Evolutionary conservation across 129 eudicot genomes (phyloP).

Genomic region (Saposhnikovia divaricata): DNA sequence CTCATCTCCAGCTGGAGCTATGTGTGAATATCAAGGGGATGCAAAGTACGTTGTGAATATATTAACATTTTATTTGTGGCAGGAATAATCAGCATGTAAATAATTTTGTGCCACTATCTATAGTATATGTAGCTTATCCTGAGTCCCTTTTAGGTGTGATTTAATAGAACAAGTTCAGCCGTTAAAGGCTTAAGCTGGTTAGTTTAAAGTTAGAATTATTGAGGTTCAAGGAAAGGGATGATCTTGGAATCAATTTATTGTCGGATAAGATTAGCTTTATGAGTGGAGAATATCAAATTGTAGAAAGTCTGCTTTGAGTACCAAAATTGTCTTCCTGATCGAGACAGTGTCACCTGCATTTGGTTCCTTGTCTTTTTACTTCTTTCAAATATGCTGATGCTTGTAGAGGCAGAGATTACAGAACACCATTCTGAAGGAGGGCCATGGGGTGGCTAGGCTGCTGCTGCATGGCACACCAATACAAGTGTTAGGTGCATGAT

Average conservation of each 20-base stretch:
- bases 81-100: neutral
- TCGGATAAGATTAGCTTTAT: neutral
- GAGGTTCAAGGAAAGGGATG: neutral
- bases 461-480: too few relatives aligned
- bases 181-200: neutral
- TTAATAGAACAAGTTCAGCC: neutral
- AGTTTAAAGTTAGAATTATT: neutral
- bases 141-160: neutral
- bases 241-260: neutral
- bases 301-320: neutral
- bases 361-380: neutral
- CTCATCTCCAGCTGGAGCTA: neutral
- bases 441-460: neutral
- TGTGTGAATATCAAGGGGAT: neutral
- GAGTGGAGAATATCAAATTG: neutral
- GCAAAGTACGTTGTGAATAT: constrained; percentile 11
- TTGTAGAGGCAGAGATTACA: neutral
- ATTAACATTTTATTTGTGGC: too few relatives aligned
- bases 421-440: neutral
- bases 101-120: neutral
- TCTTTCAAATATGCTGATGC: neutral
- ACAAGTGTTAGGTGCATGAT: too few relatives aligned
- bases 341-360: neutral
- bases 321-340: neutral
- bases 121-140: neutral